Conservation (phyloP, 768 basidiomycete species). For the Trametes cubensis region DNA sequence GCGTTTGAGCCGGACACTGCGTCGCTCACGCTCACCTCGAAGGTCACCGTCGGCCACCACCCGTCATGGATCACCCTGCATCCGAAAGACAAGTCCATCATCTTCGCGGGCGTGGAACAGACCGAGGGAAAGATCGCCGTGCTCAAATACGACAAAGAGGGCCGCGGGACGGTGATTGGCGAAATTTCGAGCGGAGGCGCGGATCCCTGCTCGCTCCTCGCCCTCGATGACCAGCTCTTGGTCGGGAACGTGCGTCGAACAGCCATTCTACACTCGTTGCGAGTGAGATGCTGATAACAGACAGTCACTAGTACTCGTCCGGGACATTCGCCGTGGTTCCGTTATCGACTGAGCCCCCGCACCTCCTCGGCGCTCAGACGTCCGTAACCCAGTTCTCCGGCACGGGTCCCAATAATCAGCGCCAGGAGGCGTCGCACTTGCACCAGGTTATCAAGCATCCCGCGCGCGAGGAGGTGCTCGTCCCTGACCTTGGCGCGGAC, state of each 20-base stretch:
- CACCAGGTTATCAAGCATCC: conserved; percentile 67
- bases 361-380: conserved; percentile 41
- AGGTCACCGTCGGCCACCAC: conserved; percentile 55
- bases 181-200: conserved; percentile 56
- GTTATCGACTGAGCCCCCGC: conserved; percentile 50
- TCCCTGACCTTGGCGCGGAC: conserved; percentile 80
- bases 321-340: conserved; percentile 63
- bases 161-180: conserved; percentile 53
- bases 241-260: conserved; percentile 68
- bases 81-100: conserved; percentile 55
- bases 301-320: conserved; percentile 60
- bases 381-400: conserved; percentile 45
- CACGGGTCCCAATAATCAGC: conserved; percentile 61
- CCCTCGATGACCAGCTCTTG: conserved; percentile 58
- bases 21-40: conserved; percentile 48
- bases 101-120: conserved; percentile 71
- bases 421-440: conserved; percentile 76
- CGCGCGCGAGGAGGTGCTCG: conserved; percentile 57
- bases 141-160: conserved; percentile 57
- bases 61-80: conserved; percentile 79
- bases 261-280: neutral
- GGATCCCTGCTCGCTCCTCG: conserved; percentile 67
- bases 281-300: neutral
- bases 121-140: conserved; percentile 64
- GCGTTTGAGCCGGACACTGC: conserved; percentile 56